Evolutionary conservation across 176 grass and related monocot species (phyloP), one percentile per base, ranked within the genome.

Genomic region (Eremochloa ophiuroides): DNA sequence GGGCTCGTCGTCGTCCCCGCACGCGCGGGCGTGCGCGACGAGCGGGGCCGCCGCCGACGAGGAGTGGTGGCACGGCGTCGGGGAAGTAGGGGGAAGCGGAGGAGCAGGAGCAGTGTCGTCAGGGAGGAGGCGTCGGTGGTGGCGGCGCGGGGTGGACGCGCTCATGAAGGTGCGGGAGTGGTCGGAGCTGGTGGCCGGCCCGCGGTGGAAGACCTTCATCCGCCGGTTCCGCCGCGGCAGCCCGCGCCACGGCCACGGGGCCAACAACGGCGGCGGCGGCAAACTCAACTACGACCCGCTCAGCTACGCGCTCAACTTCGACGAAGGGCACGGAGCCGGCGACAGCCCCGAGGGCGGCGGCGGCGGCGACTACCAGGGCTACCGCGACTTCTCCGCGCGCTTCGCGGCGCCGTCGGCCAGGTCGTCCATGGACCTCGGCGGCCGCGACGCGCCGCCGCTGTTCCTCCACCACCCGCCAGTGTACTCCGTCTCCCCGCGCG

Each of bases 281-380:
- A 91, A 85, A 69, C 89, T 94, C 38, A 88, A 91, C 80, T 98
- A 98, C 78, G 90, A 95, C 73, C 86, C 90, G 44, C 83, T 93
- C 56, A 93, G 90, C 92, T 98, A 98, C 79, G 81, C 95, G n/a
- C 90, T 98, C 88, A 98, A 98, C 83, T 98, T 98, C 78, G 92
- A 98, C 63, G 92, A 98, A 67, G 95, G 95, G 22, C 53, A 64
- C 55, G 82, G 62, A 79, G 86, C 71, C 23, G 76, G 62, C 33
- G 59, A 7, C 34, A 87, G 59, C 84, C 89, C 88, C 12, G 86
- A 88, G 10, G 87, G 90, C 17, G 87, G 76, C 31, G 75, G 51
- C 16, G 80, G 67, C 25, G 78, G 42, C 16, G 80, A 75, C 40
- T 69, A 74, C 62, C 5, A 40, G 4, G 88, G 64, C 0, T 94